These are phyloP conservation scores for Backusella tuberculispora DNA, from an alignment of 192 early-diverging fungal genomes.

Conservation along the genomic window DNA sequence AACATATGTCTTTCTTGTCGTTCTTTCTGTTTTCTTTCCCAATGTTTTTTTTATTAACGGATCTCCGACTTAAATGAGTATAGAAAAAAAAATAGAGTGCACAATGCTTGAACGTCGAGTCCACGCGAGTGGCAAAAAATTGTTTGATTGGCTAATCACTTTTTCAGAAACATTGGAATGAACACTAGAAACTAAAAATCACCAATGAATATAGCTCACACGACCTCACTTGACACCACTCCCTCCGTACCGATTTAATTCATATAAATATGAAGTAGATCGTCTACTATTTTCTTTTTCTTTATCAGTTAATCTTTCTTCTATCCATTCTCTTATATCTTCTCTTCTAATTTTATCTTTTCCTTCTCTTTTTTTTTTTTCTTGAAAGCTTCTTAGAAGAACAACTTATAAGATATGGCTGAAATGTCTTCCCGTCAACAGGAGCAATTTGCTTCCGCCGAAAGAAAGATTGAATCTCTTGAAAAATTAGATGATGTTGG, in stretches of 20 bases:
- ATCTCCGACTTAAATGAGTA: neutral
- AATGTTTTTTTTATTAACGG: neutral
- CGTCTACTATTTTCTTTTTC: conserved; percentile 4
- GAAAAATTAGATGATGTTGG: conserved; percentile 33
- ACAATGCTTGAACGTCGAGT: neutral
- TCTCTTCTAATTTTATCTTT: neutral
- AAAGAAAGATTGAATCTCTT: conserved; percentile 31
- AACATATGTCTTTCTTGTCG: conserved; percentile 3
- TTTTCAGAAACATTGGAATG: conserved; percentile 7
- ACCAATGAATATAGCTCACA: conserved; percentile 24
- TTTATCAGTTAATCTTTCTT: neutral
- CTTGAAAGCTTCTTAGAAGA: neutral
- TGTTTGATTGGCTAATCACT: neutral
- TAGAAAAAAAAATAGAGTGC: neutral
- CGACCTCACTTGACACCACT: conserved; percentile 27
- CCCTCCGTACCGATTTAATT: neutral
- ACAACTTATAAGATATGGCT: conserved; percentile 10
- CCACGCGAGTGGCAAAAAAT: neutral
- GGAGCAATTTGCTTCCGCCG: conserved; percentile 25
- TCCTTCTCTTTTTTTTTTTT: conserved; percentile 10
- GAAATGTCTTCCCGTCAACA: conserved; percentile 13
- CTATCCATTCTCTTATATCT: neutral
- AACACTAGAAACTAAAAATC: conserved; percentile 6
- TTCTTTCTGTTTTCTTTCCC: neutral
- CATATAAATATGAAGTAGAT: conserved; percentile 12